phyloP scores from a whole-genome alignment of 2,329 filamentous ascomycete genomes.

The Colletotrichum sp. region DNA sequence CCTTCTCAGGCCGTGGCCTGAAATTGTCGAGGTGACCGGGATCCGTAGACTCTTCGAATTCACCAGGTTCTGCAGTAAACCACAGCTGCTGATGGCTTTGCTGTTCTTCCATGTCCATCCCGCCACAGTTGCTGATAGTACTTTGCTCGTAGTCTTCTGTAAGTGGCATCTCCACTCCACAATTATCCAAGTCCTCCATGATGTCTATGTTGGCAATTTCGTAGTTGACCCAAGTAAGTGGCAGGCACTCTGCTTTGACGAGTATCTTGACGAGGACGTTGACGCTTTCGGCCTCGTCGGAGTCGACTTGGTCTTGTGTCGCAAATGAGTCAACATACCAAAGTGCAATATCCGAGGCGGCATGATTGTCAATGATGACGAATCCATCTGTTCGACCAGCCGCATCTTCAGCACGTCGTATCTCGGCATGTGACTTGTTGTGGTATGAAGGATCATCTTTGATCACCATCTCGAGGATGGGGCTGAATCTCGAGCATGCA shows the following conservation, averaged over 20 bases:
- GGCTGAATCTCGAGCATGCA: slow-evolving; percentile 21
- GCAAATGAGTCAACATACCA: slow-evolving; percentile 27
- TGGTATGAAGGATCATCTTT: slow-evolving; percentile 23
- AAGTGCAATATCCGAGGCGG: slow-evolving; percentile 9
- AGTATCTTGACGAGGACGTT: slow-evolving; percentile 27
- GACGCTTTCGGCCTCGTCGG: slow-evolving; percentile 18
- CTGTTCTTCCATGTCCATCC: slow-evolving; percentile 16
- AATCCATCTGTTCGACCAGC: slow-evolving; percentile 23
- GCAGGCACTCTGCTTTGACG: slow-evolving; percentile 23
- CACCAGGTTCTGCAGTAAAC: slow-evolving; percentile 23
- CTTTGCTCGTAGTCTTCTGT: slow-evolving; percentile 18
- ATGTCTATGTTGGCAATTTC: slow-evolving; percentile 25
- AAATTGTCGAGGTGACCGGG: neutral
- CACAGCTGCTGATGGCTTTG: neutral
- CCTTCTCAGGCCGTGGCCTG: neutral
- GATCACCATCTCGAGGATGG: slow-evolving; percentile 27
- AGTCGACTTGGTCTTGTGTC: slow-evolving; percentile 19
- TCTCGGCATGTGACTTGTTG: slow-evolving; percentile 23
- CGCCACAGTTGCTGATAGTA: neutral
- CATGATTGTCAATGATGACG: slow-evolving; percentile 24
- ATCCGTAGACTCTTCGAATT: slow-evolving; percentile 27
- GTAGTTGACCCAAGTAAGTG: slow-evolving; percentile 25
- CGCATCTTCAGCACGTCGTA: slow-evolving; percentile 24
- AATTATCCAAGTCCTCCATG: slow-evolving; percentile 24
- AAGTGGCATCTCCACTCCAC: slow-evolving; percentile 22